Evolutionary conservation across 345 rosid genomes (phyloP).

Genomic region (Brassica cretica): DNA sequence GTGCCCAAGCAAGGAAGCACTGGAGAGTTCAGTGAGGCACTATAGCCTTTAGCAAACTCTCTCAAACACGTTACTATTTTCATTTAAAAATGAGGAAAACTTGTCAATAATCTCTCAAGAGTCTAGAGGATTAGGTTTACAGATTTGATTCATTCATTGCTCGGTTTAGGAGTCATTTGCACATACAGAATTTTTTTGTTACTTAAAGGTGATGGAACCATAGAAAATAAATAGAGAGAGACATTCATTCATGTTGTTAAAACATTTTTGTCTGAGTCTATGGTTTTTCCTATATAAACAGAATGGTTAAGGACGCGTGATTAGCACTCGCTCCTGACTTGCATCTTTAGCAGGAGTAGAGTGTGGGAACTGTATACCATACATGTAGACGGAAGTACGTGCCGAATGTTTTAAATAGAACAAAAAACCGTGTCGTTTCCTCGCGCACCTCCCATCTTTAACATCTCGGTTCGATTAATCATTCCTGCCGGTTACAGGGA

Average conservation of each 20-base stretch:
- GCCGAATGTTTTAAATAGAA: slow-evolving; percentile 14
- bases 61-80: slow-evolving; percentile 28
- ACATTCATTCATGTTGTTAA: slow-evolving; percentile 9
- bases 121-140: slow-evolving; percentile 22
- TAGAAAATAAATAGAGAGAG: slow-evolving; percentile 25
- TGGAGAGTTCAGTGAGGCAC: slow-evolving; percentile 95
- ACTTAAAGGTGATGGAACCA: slow-evolving; percentile 14
- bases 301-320: slow-evolving; percentile 11
- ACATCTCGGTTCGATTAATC: slow-evolving; percentile 32
- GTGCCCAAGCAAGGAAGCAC: slow-evolving; percentile 81
- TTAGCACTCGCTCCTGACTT: neutral
- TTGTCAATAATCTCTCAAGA: slow-evolving; percentile 27
- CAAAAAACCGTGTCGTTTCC: slow-evolving; percentile 20
- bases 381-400: slow-evolving; percentile 26
- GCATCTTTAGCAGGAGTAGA: slow-evolving; percentile 6
- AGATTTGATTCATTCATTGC: slow-evolving; percentile 34
- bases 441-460: slow-evolving; percentile 26
- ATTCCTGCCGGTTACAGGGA: slow-evolving; percentile 26
- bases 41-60: slow-evolving; percentile 67
- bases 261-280: slow-evolving; percentile 2
- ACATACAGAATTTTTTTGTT: slow-evolving; percentile 31
- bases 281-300: slow-evolving; percentile 13
- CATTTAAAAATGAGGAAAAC: slow-evolving; percentile 3
- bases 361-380: slow-evolving; percentile 4
- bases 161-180: slow-evolving; percentile 21